Base-by-base conservation (phyloP, 2,329 filamentous ascomycete species). In the Amphichorda felina region DNA sequence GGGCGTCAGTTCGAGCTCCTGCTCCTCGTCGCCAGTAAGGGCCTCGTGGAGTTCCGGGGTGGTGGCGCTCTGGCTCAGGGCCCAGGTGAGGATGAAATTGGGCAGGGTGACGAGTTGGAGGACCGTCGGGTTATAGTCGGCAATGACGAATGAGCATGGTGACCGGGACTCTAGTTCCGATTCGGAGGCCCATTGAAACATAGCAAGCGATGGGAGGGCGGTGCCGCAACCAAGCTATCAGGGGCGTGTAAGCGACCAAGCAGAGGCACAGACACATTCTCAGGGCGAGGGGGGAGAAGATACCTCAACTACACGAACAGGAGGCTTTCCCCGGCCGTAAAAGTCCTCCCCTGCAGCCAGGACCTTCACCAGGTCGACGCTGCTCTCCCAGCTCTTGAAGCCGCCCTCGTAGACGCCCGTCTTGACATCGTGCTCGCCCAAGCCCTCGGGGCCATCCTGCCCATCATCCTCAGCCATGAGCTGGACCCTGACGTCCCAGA, bases 371-470 rank as follows among this genome's bases (percentile, higher is more conserved):
- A 91, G 64, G 52, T 91, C 84, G 35, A 87, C 66, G 40, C 80
- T 85, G 58, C 83, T 88, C 60, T 91, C 84, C 84, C 84, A 91
- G 48, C 81, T 88, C 63, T 91, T 91, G 63, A 89, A 87, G 17
- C 84, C 84, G 38, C 84, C 84, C 59, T 91, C 84, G 57, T 91
- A 91, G 40, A 89, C 73, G 35, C 83, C 83, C 37, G 82, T 82
- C 54, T 77, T 81, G 43, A 91, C 78, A 55, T 91, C 84, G 43
- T 82, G 76, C 41, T 70, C 67, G 27, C 75, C 78, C 25, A 85
- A 61, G 2, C 70, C 68, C 43, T 63, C 56, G 11, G 51, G 45
- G 13, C 43, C 49, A 30, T 57, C 50, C 39, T 48, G 39, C 29
- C 56, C 55, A 19, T 72, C 73, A 27, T 75, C 75, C 52, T 79